Base-by-base conservation (phyloP, 1,284 basidiomycete genomes). In the Tilletia setariae region DNA sequence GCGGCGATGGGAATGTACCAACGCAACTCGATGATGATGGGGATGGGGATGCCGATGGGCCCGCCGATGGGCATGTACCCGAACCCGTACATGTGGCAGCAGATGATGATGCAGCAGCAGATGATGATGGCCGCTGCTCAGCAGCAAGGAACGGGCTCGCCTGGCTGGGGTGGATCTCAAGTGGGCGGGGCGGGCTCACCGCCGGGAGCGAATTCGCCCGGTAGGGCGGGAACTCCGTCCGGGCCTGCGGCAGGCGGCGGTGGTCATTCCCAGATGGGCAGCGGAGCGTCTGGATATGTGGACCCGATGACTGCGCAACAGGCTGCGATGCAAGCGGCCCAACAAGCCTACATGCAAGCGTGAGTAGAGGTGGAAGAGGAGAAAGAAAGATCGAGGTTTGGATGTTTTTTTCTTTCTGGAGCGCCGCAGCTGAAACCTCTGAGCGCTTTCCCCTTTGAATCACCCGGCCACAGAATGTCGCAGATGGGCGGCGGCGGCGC, bases 1-100 rank as follows among this genome's bases (percentile, higher is more conserved):
- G 90, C 92, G 83, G 93, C 95, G 81, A 85, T 93, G 72, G 90
- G 91, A 87, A 88, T 90, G 77, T 89, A 90, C 79, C n/a, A n/a
- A n/a, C 83, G 70, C 23, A n/a, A 23, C 25, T 43, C 42, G 42
- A 23, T 28, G 9, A 67, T 67, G 66, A 21, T n/a, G 16, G 53
- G 40, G 1, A 49, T 23, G 51, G 79, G 62, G 78, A 74, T 46
- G 67, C 15, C 59, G 7, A 16, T 40, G 16, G 30, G 19, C 13
- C n/a, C n/a, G n/a, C n/a, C n/a, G 25, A 32, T 30, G 56, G 61
- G 61, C 19, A 63, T 44, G 42, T 63, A 59, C 32, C 70, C 16
- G 47, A 78, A 77, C 66, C 70, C 70, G 62, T 72, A 72, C 72
- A 68, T 73, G 77, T 66, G 79, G 74, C 66, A 79, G 78, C n/a